phyloP scores from a whole-genome alignment of 2,329 filamentous ascomycete genomes.

The Aureobasidium sp. region DNA sequence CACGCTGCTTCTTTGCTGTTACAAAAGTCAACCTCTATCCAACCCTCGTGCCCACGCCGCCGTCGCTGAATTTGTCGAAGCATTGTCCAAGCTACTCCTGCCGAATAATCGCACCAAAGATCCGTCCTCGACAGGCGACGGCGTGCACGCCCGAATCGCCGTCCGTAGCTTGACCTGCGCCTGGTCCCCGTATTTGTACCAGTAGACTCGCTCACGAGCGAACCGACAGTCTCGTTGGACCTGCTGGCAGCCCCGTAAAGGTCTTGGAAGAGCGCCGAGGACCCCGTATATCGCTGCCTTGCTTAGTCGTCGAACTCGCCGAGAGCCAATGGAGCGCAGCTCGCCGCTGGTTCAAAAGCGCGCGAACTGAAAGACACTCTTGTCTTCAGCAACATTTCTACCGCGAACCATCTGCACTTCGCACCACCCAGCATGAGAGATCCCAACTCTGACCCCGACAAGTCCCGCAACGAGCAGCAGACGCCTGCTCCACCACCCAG shows the following conservation, averaged over 20 bases:
- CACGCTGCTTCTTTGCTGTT: neutral
- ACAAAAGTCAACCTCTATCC: slow-evolving; percentile 1
- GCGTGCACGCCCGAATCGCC: slow-evolving; percentile 5
- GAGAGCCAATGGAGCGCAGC: slow-evolving; percentile 11
- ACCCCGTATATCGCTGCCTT: neutral
- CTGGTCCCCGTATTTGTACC: neutral
- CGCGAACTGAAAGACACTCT: slow-evolving; percentile 2
- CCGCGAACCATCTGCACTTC: neutral
- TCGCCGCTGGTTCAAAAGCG: slow-evolving; percentile 3
- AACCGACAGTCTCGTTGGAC: neutral
- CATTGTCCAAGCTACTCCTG: neutral
- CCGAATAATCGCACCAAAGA: neutral
- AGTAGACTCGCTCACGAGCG: slow-evolving; percentile 6
- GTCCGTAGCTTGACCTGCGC: neutral
- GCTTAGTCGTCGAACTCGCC: neutral
- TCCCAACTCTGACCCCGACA: neutral
- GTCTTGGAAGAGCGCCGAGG: neutral
- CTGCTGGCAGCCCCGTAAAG: neutral
- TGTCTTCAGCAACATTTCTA: slow-evolving; percentile 4
- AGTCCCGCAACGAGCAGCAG: neutral
- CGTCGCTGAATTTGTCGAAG: neutral
- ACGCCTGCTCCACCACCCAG: neutral
- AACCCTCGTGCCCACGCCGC: neutral
- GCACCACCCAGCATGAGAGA: slow-evolving; percentile 9
- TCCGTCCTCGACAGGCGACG: slow-evolving; percentile 6